Base-by-base conservation (phyloP, 2,329 filamentous ascomycete species). In the Metarhizium rileyi region DNA sequence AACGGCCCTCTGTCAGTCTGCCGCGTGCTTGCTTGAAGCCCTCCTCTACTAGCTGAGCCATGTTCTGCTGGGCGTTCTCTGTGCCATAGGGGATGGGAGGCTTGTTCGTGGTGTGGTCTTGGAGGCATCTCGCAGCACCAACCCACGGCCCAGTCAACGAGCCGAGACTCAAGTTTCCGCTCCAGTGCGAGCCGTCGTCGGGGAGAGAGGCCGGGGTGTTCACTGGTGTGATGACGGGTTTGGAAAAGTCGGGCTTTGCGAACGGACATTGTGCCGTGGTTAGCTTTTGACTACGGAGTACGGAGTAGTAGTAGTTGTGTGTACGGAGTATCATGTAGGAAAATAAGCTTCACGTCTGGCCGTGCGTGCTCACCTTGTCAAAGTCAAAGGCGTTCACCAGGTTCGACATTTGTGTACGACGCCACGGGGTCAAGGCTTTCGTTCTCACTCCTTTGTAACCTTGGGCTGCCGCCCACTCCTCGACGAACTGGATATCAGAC, bases 11-110 rank as follows among this genome's bases (percentile, higher is more conserved):
- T 10, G 73, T 78, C 22, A 78, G 61, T 20, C 68, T 62, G 4
- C 76, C 76, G 5, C 75, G 64, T n/a, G 74, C 67, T 38, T 64
- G 58, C 60, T 80, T 79, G 65, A 70, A 77, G 3, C 76, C 76
- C 42, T 75, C 63, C 55, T 79, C 76, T 44, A 67, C 64, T 4
- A 65, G 79, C 66, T 94, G 87, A 73, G 93, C 93, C 59, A 95
- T 84, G 66, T 94, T 86, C 71, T 94, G 76, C 61, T 94, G 94
- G 56, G 83, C 83, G 26, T 56, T 56, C 9, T 26, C 22, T 3
- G 26, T 20, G 4, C 55, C 55, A n/a, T 52, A 55, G 4, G 55
- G 55, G 5, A 56, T 42, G 0, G 50, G 51, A 1, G 53, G 55
- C 10, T 47, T 48, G 41, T 49, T 45, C 2, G 42, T 30, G 28